Evolutionary conservation across 176 grass and related monocot genomes (phyloP).

Genomic region (Chrysopogon serrulatus): DNA sequence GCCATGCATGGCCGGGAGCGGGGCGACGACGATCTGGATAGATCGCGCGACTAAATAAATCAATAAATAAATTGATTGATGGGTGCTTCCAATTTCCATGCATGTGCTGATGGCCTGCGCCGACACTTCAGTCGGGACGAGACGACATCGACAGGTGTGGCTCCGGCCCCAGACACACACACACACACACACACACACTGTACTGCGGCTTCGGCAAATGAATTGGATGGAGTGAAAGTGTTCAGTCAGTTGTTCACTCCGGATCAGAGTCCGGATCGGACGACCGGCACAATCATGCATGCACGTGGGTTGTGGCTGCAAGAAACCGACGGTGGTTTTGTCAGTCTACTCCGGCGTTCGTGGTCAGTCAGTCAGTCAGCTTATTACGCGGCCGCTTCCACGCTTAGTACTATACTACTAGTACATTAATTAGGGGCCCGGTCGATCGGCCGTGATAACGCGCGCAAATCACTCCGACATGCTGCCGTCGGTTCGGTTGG

Average conservation of each 20-base stretch:
- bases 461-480: slow-evolving; percentile 1
- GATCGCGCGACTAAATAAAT: not conserved
- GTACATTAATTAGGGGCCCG: too few relatives aligned
- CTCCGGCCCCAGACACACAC: too few relatives aligned
- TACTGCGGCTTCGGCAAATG: not conserved
- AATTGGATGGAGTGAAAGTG: not conserved
- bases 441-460: too few relatives aligned
- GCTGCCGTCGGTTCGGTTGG: not conserved
- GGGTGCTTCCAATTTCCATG: not conserved
- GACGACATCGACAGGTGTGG: not conserved
- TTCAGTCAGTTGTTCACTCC: not conserved
- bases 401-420: too few relatives aligned
- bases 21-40: too few relatives aligned
- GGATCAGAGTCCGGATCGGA: too few relatives aligned
- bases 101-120: not conserved
- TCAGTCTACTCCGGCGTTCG: not conserved
- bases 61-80: not conserved
- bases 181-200: not conserved
- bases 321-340: not conserved
- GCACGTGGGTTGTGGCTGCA: not conserved
- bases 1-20: too few relatives aligned
- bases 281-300: not conserved
- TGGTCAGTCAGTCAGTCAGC: not conserved
- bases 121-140: not conserved
- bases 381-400: not conserved